Conservation (phyloP, 768 basidiomycete genomes). For the Kwoniella pini region DNA sequence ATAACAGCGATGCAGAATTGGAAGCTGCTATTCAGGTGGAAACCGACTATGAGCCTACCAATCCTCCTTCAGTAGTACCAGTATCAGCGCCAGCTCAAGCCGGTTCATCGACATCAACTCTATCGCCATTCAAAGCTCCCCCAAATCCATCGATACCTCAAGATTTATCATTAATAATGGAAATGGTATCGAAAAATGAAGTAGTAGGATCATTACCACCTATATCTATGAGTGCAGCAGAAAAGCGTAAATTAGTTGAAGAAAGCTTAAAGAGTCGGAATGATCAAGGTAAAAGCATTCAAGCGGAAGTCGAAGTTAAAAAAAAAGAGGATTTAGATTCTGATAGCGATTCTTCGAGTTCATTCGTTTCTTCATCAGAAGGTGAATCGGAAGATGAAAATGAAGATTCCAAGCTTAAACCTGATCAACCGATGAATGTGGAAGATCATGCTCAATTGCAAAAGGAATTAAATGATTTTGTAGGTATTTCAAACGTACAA, state of each 20-base stretch:
- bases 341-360: slow-evolving; percentile 18
- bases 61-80: not conserved
- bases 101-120: not conserved
- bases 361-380: slow-evolving; percentile 23
- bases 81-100: not conserved
- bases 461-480: slow-evolving; percentile 28
- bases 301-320: not conserved
- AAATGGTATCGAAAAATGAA: slow-evolving; percentile 44
- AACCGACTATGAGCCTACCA: not conserved
- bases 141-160: slow-evolving; percentile 43
- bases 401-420: not conserved
- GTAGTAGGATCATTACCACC: slow-evolving; percentile 41
- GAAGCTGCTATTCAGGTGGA: slow-evolving; percentile 14
- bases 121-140: slow-evolving; percentile 24
- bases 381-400: slow-evolving; percentile 23
- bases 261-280: slow-evolving; percentile 28
- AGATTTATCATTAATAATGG: slow-evolving; percentile 50
- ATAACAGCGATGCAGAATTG: slow-evolving; percentile 16
- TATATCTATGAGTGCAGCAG: slow-evolving; percentile 32
- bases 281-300: slow-evolving; percentile 13
- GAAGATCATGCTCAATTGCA: slow-evolving; percentile 25
- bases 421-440: slow-evolving; percentile 22
- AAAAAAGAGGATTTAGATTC: slow-evolving; percentile 7
- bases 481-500: slow-evolving; percentile 3
- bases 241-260: slow-evolving; percentile 43